phyloP scores from a whole-genome alignment of 2,329 filamentous ascomycete genomes.

The Xylariales sp. region DNA sequence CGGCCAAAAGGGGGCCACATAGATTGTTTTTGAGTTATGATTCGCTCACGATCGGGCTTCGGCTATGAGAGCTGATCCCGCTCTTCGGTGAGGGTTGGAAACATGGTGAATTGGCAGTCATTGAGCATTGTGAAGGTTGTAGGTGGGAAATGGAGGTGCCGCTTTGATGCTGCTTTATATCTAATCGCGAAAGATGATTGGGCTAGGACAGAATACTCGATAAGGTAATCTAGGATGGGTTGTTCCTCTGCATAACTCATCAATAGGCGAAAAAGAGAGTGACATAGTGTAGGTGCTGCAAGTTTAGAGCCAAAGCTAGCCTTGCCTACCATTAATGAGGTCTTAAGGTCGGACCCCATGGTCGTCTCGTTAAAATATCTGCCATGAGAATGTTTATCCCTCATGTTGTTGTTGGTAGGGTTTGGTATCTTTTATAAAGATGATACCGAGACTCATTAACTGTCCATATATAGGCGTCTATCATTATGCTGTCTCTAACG shows the following conservation, averaged over 20 bases:
- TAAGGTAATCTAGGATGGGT: conserved; percentile 5
- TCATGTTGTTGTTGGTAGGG: not conserved
- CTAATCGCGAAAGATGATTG: conserved; percentile 13
- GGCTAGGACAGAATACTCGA: not conserved
- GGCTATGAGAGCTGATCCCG: conserved; percentile 10
- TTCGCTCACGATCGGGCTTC: conserved; percentile 21
- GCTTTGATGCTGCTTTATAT: conserved; percentile 21
- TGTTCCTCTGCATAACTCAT: not conserved
- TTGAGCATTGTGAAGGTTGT: conserved; percentile 24
- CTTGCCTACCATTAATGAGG: conserved; percentile 6
- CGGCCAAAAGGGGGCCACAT: conserved; percentile 19
- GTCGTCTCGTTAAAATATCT: conserved; percentile 4
- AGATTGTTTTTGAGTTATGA: conserved; percentile 15
- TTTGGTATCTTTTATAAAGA: not conserved
- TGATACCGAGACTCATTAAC: not conserved
- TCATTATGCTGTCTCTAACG: not conserved
- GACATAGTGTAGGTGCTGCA: not conserved
- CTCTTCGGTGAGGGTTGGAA: conserved; percentile 33
- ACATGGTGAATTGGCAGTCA: conserved; percentile 33
- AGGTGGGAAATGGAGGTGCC: conserved; percentile 23
- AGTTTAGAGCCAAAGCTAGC: not conserved
- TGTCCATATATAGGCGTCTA: not conserved
- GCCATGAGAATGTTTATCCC: not conserved
- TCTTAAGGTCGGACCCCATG: conserved; percentile 18
- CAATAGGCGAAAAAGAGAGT: not conserved